Base-by-base conservation (phyloP, 2,329 filamentous ascomycete species). In the Apiospora sp. region DNA sequence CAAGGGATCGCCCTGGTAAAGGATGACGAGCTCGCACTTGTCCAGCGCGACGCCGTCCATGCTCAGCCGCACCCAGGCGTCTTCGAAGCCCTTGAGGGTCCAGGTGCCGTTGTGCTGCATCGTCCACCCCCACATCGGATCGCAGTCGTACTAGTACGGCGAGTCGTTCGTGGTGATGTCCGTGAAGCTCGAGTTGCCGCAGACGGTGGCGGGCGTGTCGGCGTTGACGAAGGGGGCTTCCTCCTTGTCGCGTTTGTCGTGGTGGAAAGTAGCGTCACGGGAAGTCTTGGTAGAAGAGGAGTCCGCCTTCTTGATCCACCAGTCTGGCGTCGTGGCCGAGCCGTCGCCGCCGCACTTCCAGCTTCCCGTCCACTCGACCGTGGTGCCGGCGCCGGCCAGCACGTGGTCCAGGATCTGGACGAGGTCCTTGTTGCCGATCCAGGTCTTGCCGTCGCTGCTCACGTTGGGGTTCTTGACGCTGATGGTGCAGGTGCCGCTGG, bases 381-480 rank as follows among this genome's bases (percentile, higher is more conserved):
- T 48, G 14, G 16, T 1, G 43, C 43, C n/a, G 14, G 41, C n/a
- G 8, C 8, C n/a, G n/a, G 2, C 4, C 13, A 68, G 67, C 14
- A 10, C 67, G n/a, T 34, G 67, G 24, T 44, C 44, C 43, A 68
- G 67, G 67, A 68, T 48, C n/a, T 34, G 41, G n/a, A 14, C 6
- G 13, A 68, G 13, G 67, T 68, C 44, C 13, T 6, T 19, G 67
- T 68, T 68, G 67, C 67, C 67, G 41, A 68, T 68, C 12, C 22
- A 34, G 41, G 27, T 30, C 14, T 19, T 27, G 41, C 41, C 67
- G 43, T 46, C 67, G 41, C 14, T 19, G n/a, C 27, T 19, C n/a
- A 46, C 13, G 14, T 27, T 27, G 41, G 41, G 27, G 67, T 68
- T 30, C 14, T 34, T 30, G 41, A 68, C 24, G n/a, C 3, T 24